phyloP scores from a whole-genome alignment of 257 asterid species.

The Lithospermum erythrorhizon region DNA sequence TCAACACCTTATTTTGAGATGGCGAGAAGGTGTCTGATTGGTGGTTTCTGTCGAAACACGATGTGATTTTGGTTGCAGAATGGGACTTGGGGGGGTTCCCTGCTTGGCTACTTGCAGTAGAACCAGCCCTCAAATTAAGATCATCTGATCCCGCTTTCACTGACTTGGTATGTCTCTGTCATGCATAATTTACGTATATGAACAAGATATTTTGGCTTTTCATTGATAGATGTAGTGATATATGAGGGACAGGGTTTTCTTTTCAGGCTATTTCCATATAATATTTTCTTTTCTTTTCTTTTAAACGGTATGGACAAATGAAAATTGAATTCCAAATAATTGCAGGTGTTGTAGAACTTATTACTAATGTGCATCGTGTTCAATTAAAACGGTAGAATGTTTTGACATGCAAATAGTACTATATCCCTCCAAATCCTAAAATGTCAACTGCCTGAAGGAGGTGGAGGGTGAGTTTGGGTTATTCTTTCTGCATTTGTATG shows the following conservation, averaged over 20 bases:
- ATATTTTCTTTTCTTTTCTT: not conserved
- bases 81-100: conserved; percentile 99
- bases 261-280: not conserved
- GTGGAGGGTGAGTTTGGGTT: not conserved
- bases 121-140: conserved; percentile 66
- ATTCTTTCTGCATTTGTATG: not conserved
- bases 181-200: not conserved
- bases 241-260: not conserved
- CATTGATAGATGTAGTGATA: not conserved
- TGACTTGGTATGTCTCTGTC: conserved; percentile 39
- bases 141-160: conserved; percentile 82
- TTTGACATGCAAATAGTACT: not conserved
- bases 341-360: not conserved
- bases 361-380: not conserved
- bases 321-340: not conserved
- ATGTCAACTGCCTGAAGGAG: not conserved
- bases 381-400: no score
- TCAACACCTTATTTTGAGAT: not conserved
- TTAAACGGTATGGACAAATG: not conserved
- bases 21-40: not conserved
- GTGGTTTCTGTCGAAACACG: not conserved
- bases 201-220: not conserved
- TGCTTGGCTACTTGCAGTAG: conserved; percentile 81
- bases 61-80: conserved; percentile 39
- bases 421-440: not conserved